Percentiles rank a stretch among this genome's conserved stretches.
Evolutionary conservation across 169 alveolate species (phyloP).

Genomic region (Plasmodium adleri): DNA sequence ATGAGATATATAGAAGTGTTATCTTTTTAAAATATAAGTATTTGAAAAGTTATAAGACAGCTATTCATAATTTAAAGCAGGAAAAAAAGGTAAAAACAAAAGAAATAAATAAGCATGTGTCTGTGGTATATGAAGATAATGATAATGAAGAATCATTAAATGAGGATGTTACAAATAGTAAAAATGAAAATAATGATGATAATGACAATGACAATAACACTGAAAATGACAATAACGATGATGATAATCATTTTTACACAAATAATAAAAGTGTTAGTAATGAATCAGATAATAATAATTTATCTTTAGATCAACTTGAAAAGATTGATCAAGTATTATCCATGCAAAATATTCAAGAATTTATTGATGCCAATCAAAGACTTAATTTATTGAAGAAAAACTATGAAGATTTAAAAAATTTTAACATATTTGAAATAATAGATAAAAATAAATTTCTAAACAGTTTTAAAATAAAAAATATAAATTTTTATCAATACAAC

Average conservation of each 20-base stretch:
- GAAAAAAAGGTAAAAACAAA: constrained; percentile 25
- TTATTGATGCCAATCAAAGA: constrained; percentile 47
- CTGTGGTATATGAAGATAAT: constrained; percentile 53
- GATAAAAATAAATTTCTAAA: constrained; percentile 27
- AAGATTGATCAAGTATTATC: constrained; percentile 16
- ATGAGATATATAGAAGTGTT: constrained; percentile 32
- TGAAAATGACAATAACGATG: neutral
- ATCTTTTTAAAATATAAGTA: constrained; percentile 48
- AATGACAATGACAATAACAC: neutral
- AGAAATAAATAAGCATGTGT: constrained; percentile 58
- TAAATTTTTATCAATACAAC: constrained; percentile 23
- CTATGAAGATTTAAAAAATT: constrained; percentile 54
- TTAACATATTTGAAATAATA: constrained; percentile 30
- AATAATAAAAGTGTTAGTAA: neutral
- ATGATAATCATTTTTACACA: neutral
- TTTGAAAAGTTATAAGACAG: constrained; percentile 30
- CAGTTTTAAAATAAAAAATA: constrained; percentile 17
- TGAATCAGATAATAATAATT: constrained; percentile 4
- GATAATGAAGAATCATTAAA: neutral
- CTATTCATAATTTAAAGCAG: constrained; percentile 39
- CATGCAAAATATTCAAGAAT: constrained; percentile 32
- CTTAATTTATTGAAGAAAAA: constrained; percentile 39
- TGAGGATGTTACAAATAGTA: neutral
- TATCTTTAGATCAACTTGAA: neutral
- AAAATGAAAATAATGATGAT: neutral